Base-by-base conservation (phyloP, 768 basidiomycete species). In the Terana coerulea region DNA sequence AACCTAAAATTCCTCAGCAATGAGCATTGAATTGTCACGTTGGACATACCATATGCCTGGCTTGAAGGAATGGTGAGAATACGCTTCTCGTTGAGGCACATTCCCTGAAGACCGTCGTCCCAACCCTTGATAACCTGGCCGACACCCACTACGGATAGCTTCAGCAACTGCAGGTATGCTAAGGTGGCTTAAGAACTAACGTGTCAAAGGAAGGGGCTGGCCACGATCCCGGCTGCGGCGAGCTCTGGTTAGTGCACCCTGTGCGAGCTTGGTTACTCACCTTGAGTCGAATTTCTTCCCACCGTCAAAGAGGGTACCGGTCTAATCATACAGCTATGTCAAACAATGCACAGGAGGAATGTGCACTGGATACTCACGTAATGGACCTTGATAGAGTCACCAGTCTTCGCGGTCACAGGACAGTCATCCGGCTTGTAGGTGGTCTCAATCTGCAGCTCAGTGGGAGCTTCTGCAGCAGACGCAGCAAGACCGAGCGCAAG, bases 201-300 rank as follows among this genome's bases (percentile, higher is more conserved):
- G 86, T 34, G 80, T 93, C 62, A 97, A 75, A 42, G 84, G 77
- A 7, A 98, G 75, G 1, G 94, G 91, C 46, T 69, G 61, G 49
- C 79, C 80, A 34, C 94, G 87, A 73, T 92, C 88, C 51, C 69
- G 67, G 66, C 89, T 90, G 44, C 39, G 7, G 24, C 17, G 10
- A 26, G 41, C 12, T 37, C 24, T 30, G 17, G 19, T 33, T 24
- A 22, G 34, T 19, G 22, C 15, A 29, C 14, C 5, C 12, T 2
- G 47, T 37, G 17, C 19, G 34, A 1, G 3, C 4, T n/a, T 44
- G n/a, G n/a, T n/a, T 5, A 21, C 26, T 6, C 61, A 86, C 80
- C 91, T 93, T 8, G 91, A 94, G 68, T 98, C 94, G 60, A 98
- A 98, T 65, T 94, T 88, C 52, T 78, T 77, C 7, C 92, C 92